phyloP scores from a whole-genome alignment of 306 rosid genomes.

The Datisca glomerata region DNA sequence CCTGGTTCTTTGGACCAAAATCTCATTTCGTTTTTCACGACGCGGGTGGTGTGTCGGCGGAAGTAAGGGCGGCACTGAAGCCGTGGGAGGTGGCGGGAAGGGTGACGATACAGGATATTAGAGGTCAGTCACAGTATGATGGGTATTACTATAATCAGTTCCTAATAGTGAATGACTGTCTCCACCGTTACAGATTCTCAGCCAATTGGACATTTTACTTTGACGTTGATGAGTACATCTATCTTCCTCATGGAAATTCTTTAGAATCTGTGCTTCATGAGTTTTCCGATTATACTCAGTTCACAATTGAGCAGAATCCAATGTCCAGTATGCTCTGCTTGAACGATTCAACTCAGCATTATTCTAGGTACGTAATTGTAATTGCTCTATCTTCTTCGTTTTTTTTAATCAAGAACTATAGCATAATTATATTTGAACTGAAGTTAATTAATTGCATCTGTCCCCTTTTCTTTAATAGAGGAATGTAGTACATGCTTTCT shows the following conservation, averaged over 20 bases:
- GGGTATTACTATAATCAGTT: conserved; percentile 33
- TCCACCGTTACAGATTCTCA: conserved; percentile 19
- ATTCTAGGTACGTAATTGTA: conserved; percentile 10
- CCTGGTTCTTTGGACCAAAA: conserved; percentile 26
- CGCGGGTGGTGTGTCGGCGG: conserved; percentile 26
- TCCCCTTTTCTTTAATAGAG: no score
- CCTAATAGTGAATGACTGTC: conserved; percentile 30
- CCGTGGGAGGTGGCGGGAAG: conserved; percentile 28
- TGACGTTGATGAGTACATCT: conserved; percentile 33
- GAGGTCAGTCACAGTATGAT: conserved; percentile 23
- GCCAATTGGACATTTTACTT: conserved; percentile 33
- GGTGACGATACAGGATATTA: conserved; percentile 24
- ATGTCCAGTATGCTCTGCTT: conserved; percentile 28
- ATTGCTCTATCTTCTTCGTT: neutral
- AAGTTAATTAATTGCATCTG: no score
- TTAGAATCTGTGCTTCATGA: conserved; percentile 21
- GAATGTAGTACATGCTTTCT: no score
- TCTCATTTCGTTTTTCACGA: conserved; percentile 34
- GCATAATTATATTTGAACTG: no score
- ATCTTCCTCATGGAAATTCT: conserved; percentile 18
- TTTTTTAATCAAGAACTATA: no score
- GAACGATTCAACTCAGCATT: conserved; percentile 17
- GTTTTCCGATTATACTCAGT: conserved; percentile 20
- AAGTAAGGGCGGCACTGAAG: conserved; percentile 24
- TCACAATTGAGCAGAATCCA: conserved; percentile 30